Base-by-base conservation (phyloP, 225 moss, liverwort and hornwort genomes). In the Physcomitrellopsis africana region DNA sequence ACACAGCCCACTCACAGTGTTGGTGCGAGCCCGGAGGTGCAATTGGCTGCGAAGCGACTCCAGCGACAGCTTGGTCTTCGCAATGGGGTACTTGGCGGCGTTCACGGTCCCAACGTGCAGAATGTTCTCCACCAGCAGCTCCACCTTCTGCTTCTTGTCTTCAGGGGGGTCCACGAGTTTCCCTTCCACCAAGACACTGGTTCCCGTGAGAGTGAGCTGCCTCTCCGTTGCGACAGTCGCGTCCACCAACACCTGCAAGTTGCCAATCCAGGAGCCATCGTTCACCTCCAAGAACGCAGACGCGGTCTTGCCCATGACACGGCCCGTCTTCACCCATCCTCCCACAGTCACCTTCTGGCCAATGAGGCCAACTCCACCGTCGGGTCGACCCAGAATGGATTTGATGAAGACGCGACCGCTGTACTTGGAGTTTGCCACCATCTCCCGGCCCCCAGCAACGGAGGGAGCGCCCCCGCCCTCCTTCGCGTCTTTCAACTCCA, bases 251-350 rank as follows among this genome's bases (percentile, higher is more conserved):
- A 97, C 94, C 94, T 99, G 97, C 67, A 99, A 81, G 69, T 94
- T 99, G 17, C 74, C 86, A 0, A 90, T 83, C 74, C 91, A 90
- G 51, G 97, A 99, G 17, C 97, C 97, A 23, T 99, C 94, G 75
- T 99, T 99, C 67, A 99, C 84, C 80, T 99, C 97, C 73, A 99
- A 51, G 74, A 99, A 99, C 11, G 77, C 90, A 1, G 81, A 87
- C 11, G 85, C 76, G 41, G 87, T 89, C 48, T 85, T 80, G 15
- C 90, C 82, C 83, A 88, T 82, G 14, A 91, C 88, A 7, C 97
- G 85, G 17, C 94, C 97, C 22, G 97, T 99, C 85, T 93, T 99
- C 76, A 99, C 94, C 97, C 97, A 99, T 23, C 97, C 97, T 4
- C 94, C 97, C 11, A 94, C 82, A 0, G 81, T 90, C 15, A 99